Base-by-base conservation (phyloP, 495 filamentous ascomycete genomes). In the Bathelium albidoporum region DNA sequence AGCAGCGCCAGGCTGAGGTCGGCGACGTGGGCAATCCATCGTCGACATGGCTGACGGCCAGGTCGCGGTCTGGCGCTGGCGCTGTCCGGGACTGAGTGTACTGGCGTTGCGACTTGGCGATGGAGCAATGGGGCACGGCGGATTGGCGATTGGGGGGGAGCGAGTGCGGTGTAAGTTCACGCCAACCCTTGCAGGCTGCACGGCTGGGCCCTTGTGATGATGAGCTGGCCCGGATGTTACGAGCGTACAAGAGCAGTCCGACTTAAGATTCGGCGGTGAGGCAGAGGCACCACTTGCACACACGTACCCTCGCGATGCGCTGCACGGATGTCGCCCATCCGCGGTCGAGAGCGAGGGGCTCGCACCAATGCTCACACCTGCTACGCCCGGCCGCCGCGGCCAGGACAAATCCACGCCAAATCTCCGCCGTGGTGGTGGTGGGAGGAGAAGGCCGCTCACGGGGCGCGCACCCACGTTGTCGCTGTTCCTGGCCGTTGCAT, bases 141-240 rank as follows among this genome's bases (percentile, higher is more conserved):
- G 49, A n/a, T n/a, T n/a, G n/a, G n/a, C n/a, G n/a, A n/a, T n/a
- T n/a, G n/a, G n/a, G n/a, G n/a, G n/a, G n/a, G n/a, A n/a, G n/a
- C n/a, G n/a, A n/a, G n/a, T n/a, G n/a, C n/a, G 34, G 34, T 14
- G 22, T 28, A 55, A 29, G 49, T 55, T 55, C 49, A 24, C 49
- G 49, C 49, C 49, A 55, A 49, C 49, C 49, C 49, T 55, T 55
- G 49, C 49, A 55, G n/a, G 20, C 49, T 55, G 49, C 49, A 55
- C 49, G 49, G n/a, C 49, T 55, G 9, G 49, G 49, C 49, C 49
- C 49, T 55, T 26, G 49, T 55, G 49, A 55, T 55, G 49, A 55
- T 55, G 49, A 55, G 49, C 49, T 55, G 49, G 49, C 49, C 49
- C 49, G 49, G 49, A 55, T 55, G 49, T 55, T 55, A 55, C 49